phyloP scores from a whole-genome alignment of 2,329 filamentous ascomycete species.

The Macrophomina phaseolina region DNA sequence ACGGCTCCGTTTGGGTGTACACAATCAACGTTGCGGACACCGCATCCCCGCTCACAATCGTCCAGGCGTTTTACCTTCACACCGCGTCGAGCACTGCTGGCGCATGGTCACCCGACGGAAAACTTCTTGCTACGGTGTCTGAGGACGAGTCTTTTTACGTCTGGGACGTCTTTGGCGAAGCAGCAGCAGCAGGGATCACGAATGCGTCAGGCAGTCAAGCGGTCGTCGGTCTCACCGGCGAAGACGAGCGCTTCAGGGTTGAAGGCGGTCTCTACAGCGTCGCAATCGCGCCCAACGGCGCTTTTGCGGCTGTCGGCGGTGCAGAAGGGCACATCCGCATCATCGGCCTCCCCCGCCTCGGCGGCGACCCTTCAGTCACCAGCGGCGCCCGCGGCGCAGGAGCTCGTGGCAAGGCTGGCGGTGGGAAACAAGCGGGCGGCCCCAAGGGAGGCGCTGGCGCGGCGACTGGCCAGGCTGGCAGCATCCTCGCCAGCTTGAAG shows the following conservation, averaged over 20 bases:
- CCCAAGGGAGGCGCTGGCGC: constrained; percentile 37
- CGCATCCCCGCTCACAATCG: constrained; percentile 72
- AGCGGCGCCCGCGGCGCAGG: constrained; percentile 51
- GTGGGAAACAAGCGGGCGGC: constrained; percentile 51
- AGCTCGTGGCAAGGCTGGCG: constrained; percentile 56
- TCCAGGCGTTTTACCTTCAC: constrained; percentile 92
- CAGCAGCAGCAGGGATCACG: constrained; percentile 67
- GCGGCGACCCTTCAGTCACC: constrained; percentile 36
- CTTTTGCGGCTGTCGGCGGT: constrained; percentile 84
- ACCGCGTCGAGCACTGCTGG: constrained; percentile 86
- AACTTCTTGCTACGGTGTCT: constrained; percentile 82
- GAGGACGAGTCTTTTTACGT: constrained; percentile 90
- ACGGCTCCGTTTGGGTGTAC: constrained; percentile 96
- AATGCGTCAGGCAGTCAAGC: constrained; percentile 63
- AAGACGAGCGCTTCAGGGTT: constrained; percentile 89
- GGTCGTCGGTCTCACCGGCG: constrained; percentile 75
- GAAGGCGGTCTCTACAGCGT: constrained; percentile 91
- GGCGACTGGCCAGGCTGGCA: constrained; percentile 61
- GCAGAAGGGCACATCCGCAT: constrained; percentile 86
- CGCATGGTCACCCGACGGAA: constrained; percentile 86
- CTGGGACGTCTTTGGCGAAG: constrained; percentile 87
- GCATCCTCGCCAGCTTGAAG: constrained; percentile 82
- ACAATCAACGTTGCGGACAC: constrained; percentile 73
- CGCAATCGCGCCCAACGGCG: constrained; percentile 78
- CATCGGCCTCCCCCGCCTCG: constrained; percentile 76